phyloP scores from a whole-genome alignment of 2,329 filamentous ascomycete species.

The Colletotrichum sansevieriae region DNA sequence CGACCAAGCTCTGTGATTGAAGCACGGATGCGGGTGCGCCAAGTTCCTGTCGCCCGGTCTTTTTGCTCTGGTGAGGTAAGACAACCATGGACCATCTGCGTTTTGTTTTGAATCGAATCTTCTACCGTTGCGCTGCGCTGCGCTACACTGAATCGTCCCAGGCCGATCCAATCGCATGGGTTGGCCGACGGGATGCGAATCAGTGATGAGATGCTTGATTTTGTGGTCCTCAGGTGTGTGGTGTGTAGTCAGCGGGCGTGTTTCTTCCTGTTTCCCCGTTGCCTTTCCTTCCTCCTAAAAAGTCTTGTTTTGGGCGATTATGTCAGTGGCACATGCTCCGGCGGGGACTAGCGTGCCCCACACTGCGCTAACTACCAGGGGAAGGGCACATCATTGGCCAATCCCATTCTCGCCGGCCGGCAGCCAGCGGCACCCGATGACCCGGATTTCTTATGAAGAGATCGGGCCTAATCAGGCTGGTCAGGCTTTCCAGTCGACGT shows the following conservation, averaged over 20 bases:
- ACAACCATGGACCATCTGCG: not conserved
- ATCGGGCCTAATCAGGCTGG: constrained; percentile 19
- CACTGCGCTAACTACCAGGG: constrained; percentile 6
- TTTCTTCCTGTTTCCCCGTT: constrained; percentile 3
- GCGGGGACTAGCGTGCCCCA: constrained; percentile 8
- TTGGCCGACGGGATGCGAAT: constrained; percentile 9
- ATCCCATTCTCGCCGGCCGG: constrained; percentile 15
- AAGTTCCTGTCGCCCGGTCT: not conserved
- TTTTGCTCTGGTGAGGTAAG: not conserved
- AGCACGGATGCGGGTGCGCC: not conserved
- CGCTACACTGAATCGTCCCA: not conserved
- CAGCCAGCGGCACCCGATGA: constrained; percentile 34
- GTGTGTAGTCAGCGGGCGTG: constrained; percentile 28
- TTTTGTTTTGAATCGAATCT: constrained; percentile 12
- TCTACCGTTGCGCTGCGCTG: not conserved
- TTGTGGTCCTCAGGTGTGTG: not conserved
- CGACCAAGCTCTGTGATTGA: not conserved
- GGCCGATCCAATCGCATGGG: constrained; percentile 30
- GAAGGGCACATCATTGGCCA: constrained; percentile 19
- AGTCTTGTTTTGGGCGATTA: constrained; percentile 17
- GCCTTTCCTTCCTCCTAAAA: not conserved
- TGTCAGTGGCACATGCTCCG: constrained; percentile 38
- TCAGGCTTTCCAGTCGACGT: constrained; percentile 15
- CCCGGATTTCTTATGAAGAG: constrained; percentile 16
- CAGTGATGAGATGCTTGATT: not conserved